Evolutionary conservation across 257 asterid species (phyloP).

Genomic region (Solanum pennellii): DNA sequence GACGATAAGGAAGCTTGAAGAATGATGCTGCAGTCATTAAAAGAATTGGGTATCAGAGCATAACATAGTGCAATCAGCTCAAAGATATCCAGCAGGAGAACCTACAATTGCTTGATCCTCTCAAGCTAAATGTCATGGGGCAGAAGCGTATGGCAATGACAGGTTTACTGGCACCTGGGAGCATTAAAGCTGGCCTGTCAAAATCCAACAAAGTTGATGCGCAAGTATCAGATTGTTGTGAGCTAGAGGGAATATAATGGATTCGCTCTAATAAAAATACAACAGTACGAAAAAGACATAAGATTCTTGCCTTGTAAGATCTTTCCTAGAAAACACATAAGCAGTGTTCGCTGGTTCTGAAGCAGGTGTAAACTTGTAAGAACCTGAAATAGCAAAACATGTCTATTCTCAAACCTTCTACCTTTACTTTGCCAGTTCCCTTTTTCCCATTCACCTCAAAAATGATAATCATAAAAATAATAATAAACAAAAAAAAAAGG

Average conservation of each 20-base stretch:
- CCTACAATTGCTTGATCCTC: conserved; percentile 59
- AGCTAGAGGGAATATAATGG: not conserved
- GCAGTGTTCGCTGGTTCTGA: conserved; percentile 75
- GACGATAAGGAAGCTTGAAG: conserved; percentile 88
- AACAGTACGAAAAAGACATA: not conserved
- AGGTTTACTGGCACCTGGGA: conserved; percentile 96
- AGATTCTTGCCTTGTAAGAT: conserved; percentile 76
- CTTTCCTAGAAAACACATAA: conserved; percentile 74
- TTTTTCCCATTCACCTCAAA: not conserved
- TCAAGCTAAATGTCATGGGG: conserved; percentile 50
- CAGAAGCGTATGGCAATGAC: conserved; percentile 96
- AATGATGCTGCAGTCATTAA: conserved; percentile 38
- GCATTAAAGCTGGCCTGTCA: conserved; percentile 90
- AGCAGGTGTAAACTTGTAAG: conserved; percentile 51
- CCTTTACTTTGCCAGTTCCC: not conserved
- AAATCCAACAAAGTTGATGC: conserved; percentile 6
- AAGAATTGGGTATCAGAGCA: not conserved
- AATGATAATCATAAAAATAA: not conserved
- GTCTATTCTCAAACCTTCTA: not conserved
- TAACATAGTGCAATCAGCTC: conserved; percentile 2
- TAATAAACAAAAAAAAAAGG: not conserved
- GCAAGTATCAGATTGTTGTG: not conserved
- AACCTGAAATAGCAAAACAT: conserved; percentile 39
- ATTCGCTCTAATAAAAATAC: not conserved
- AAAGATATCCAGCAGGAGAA: not conserved